Base-by-base conservation (phyloP, 176 grass and related monocot genomes). In the Stipa capillata region DNA sequence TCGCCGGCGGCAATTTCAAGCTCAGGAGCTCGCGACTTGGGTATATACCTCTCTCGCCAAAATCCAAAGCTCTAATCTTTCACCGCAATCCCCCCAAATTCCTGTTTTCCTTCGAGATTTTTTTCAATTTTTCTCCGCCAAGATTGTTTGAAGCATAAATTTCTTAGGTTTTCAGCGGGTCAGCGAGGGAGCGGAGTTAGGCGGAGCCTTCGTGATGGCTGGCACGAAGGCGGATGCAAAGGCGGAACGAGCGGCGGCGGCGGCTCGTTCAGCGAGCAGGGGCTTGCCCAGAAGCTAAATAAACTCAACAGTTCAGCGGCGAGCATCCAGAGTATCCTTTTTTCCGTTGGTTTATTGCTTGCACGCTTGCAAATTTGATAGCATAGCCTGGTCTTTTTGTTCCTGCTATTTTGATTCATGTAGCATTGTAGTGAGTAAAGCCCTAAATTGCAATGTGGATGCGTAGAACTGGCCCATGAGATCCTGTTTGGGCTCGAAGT, bases 261-360 rank as follows among this genome's bases (percentile, higher is more conserved):
- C 13, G 61, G 81, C 39, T 73, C 78, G 79, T 99, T 99, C 88
- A 93, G 86, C 79, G 93, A 99, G 72, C 93, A 87, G 35, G 79
- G 84, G 32, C 79, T 99, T 68, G 86, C 83, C 35, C 90, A 99
- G 67, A 99, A 99, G 88, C 90, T 99, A 12, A 79, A 65, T 36
- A 95, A 89, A 84, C 90, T 99, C 63, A 95, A 99, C 87, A 99
- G 52, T 78, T 89, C 92, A 24, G 90, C 93, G 33, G 82, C 93
- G 72, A 95, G 96, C 86, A 93, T 99, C 49, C 85, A 99, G 76
- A 85, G 96, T 99, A 99, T 93, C 90, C 86, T 99, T 91, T 85
- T 29, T 20, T 60, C n/a, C 48, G 18, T 75, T 72, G 28, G 23
- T 76, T 44, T 24, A 57, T 83, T 76, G 66, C 18, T 49, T 35